Base-by-base conservation (phyloP, 352 stramenopile genomes). In the Phytophthora cactorum region DNA sequence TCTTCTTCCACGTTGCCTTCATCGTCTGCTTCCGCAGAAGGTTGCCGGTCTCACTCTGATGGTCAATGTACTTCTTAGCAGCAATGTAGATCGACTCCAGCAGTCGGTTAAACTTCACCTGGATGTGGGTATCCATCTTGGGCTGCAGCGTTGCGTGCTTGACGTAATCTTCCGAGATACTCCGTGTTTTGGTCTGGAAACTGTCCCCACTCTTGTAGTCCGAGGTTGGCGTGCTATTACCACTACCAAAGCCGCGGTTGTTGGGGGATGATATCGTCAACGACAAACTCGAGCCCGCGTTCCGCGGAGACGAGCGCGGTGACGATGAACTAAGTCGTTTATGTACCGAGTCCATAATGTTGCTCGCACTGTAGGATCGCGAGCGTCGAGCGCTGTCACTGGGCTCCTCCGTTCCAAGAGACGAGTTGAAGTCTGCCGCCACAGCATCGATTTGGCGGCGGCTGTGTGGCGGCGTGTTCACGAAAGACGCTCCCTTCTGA, bases 1-100 rank as follows among this genome's bases (percentile, higher is more conserved):
- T 95, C 73, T 96, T 96, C 77, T 96, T 96, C 89, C 89, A 96
- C 44, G 87, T 95, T 22, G 89, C 89, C 50, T 91, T 82, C 25
- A 81, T 73, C 12, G 80, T 81, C 58, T 90, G 78, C 44, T 86
- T 92, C 27, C 84, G 79, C 22, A 93, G 46, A 49, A 90, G 56
- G 50, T 82, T 90, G 1, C 82, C 86, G n/a, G 75, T 78, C 28
- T 84, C 64, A 17, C 79, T 89, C 62, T 92, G 84, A 7, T 66
- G 79, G 34, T 93, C 87, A 47, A 95, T 95, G 65, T 96, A 96
- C 50, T 81, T 84, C 60, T 96, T 96, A 11, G 89, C 89, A 11
- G 82, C 89, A 3, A 87, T 77, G 59, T 96, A 96, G 39, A 96
- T 86, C 25, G 89, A 95, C 54, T 96, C 89, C 5, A 96, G 79